Evolutionary conservation across 2,329 filamentous ascomycete genomes (phyloP), one percentile per base, ranked within the genome.

Genomic region (Mycosphaerella arachidis): DNA sequence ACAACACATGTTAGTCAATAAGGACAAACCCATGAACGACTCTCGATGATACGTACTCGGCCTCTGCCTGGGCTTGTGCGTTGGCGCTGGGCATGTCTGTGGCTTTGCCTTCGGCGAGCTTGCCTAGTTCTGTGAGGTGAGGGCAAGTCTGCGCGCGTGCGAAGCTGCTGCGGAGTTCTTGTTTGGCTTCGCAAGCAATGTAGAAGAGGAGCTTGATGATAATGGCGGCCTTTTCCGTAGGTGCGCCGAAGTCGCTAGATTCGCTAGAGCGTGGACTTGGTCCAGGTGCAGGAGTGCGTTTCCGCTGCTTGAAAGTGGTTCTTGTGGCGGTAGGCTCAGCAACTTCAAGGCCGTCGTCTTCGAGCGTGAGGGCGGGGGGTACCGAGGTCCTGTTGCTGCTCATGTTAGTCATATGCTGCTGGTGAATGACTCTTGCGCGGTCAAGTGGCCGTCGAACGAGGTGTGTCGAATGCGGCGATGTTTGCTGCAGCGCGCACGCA

Each of bases 71-170:
- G 18, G 27, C 10, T 20, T 46, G n/a, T 18, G 16, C 6, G 20
- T 53, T 33, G 6, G 48, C 56, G 20, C 20, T 33, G 10, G n/a
- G 33, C 56, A 48, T 53, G n/a, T 57, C 13, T 5, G 40, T 43
- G 7, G 16, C 3, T 12, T 27, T 20, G 33, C 18, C n/a, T 24
- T 50, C 20, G 35, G 30, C 30, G 33, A 53, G 24, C 37, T 57
- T 57, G 13, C 33, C 27, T 13, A 57, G 35, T 33, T 57, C 56
- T 29, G 53, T 46, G 20, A 57, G n/a, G 27, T 46, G 35, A n/a
- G 56, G 31, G 37, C 30, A 43, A 9, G 24, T 37, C 3, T 16
- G 35, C 7, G 27, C 24, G n/a, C 30, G 37, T 20, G 13, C 37
- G 24, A 51, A 20, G 13, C 8, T n/a, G 12, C 33, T 35, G 43